Conservation (phyloP, 2,329 filamentous ascomycete genomes). For the Nemania abortiva region DNA sequence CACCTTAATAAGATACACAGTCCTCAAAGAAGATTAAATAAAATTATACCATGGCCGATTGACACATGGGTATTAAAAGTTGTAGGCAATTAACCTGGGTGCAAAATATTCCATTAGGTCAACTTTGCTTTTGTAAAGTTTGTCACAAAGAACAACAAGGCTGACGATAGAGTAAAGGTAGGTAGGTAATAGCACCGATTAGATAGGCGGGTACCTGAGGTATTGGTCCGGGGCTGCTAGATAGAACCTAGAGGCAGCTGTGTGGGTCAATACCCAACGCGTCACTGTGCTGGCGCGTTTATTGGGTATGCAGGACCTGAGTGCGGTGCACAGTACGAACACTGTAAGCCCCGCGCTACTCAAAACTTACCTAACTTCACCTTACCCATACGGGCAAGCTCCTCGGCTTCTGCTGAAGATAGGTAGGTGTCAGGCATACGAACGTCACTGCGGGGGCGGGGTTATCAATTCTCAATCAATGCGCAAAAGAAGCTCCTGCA, state of each 20-base stretch:
- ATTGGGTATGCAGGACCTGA: conserved; percentile 5
- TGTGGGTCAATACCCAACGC: conserved; percentile 21
- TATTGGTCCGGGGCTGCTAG: background rate
- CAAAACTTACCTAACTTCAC: background rate
- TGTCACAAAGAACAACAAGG: conserved; percentile 8
- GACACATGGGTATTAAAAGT: background rate
- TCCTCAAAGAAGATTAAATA: background rate
- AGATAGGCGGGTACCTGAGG: background rate
- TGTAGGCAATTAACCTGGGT: background rate
- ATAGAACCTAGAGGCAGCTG: conserved; percentile 9
- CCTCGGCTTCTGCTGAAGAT: background rate
- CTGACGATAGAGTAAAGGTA: background rate
- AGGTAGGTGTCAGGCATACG: background rate
- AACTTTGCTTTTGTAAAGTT: conserved; percentile 3
- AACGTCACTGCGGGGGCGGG: conserved; percentile 41
- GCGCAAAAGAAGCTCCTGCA: conserved; percentile 2
- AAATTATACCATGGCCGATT: background rate
- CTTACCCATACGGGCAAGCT: background rate
- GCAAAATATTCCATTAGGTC: background rate
- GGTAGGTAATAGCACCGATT: background rate
- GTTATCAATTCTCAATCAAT: conserved; percentile 15
- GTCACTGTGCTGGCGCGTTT: conserved; percentile 26
- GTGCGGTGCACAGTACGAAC: background rate
- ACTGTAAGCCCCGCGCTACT: conserved; percentile 9
- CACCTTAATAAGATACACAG: background rate